Evolutionary conservation across 306 rosid genomes (phyloP).

Genomic region (Inga laurina): DNA sequence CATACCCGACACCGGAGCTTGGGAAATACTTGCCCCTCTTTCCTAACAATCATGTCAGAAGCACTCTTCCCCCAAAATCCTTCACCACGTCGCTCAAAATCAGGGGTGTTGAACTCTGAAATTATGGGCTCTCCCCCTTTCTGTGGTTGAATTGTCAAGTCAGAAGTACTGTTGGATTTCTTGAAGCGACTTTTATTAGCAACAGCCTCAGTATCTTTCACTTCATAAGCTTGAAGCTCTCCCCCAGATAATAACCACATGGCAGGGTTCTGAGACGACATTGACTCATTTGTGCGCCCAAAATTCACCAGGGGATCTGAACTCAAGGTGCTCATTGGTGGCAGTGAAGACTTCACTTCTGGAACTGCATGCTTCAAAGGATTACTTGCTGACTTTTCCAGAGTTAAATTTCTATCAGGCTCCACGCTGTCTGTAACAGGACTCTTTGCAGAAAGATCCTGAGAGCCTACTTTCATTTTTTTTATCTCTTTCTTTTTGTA

Average conservation of each 20-base stretch:
- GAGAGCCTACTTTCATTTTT: slow-evolving; percentile 40
- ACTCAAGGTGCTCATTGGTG: slow-evolving; percentile 32
- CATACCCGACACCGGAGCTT: slow-evolving; percentile 94
- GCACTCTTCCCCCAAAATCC: slow-evolving; percentile 46
- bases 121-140: slow-evolving; percentile 48
- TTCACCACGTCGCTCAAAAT: slow-evolving; percentile 50
- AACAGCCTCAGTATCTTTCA: slow-evolving; percentile 34
- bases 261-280: slow-evolving; percentile 37
- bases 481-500: slow-evolving; percentile 63
- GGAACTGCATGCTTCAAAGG: slow-evolving; percentile 32
- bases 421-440: slow-evolving; percentile 36
- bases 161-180: slow-evolving; percentile 77
- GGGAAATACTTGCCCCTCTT: slow-evolving; percentile 64
- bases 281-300: slow-evolving; percentile 41
- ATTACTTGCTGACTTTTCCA: slow-evolving; percentile 36
- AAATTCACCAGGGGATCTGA: slow-evolving; percentile 46
- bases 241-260: slow-evolving; percentile 38
- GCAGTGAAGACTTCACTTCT: slow-evolving; percentile 38
- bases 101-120: slow-evolving; percentile 60
- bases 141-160: slow-evolving; percentile 49
- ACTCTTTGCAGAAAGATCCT: slow-evolving; percentile 43
- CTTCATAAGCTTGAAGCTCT: slow-evolving; percentile 46
- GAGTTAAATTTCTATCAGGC: slow-evolving; percentile 37
- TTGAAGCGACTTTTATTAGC: slow-evolving; percentile 46
- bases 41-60: slow-evolving; percentile 49